These are phyloP conservation scores for Singerocomus inundabilis DNA, from an alignment of 1,284 basidiomycete species.

Conservation along the genomic window DNA sequence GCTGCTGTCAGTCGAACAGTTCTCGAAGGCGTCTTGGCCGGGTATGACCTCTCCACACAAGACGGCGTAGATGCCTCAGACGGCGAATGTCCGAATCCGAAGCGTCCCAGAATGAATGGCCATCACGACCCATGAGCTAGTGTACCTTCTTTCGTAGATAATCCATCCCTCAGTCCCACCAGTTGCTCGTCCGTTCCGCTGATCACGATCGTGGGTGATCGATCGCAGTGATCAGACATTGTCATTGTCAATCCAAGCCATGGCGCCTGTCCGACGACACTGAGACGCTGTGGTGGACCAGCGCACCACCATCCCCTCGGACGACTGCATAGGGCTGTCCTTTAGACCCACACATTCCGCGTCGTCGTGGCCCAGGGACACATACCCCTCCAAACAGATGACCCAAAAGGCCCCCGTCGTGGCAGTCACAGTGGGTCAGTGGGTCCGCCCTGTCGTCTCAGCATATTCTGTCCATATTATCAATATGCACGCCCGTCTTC, in stretches of 20 bases:
- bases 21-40: constrained; percentile 56
- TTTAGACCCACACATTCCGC: constrained; percentile 17
- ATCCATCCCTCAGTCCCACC: constrained; percentile 1
- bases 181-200: constrained; percentile 29
- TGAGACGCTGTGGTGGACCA: background rate
- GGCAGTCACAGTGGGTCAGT: constrained; percentile 20
- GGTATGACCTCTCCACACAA: constrained; percentile 48
- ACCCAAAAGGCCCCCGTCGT: constrained; percentile 15
- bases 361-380: constrained; percentile 20
- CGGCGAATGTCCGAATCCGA: constrained; percentile 17
- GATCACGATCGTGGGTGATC: constrained; percentile 37
- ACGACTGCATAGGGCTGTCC: constrained; percentile 14
- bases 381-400: too few species aligned
- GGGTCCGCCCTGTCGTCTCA: constrained; percentile 18
- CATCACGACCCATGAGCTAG: constrained; percentile 10
- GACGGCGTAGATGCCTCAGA: constrained; percentile 15
- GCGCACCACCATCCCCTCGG: constrained; percentile 18
- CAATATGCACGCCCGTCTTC: constrained; percentile 22
- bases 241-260: constrained; percentile 18
- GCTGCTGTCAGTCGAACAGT: constrained; percentile 59
- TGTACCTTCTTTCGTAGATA: constrained; percentile 4
- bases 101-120: constrained; percentile 32
- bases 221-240: constrained; percentile 33
- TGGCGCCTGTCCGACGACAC: constrained; percentile 2
- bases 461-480: constrained; percentile 13